A percentile compares a stretch with the other conserved stretches of the same genome.
These are phyloP conservation scores for Carpinus fangiana DNA, from an alignment of 306 rosid species.

Conservation along the genomic window DNA sequence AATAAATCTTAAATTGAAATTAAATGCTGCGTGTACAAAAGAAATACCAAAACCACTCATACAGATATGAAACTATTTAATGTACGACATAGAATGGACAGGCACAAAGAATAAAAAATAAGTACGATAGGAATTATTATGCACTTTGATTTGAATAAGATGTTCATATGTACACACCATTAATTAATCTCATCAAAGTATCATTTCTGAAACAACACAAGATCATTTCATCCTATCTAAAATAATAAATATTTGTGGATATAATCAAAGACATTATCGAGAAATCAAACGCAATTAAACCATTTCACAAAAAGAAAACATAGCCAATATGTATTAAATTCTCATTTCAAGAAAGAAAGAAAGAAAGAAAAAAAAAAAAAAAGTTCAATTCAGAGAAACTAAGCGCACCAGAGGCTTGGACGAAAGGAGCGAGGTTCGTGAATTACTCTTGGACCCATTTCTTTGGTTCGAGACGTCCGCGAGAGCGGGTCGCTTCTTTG, in stretches of 20 bases:
- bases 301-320: too few species aligned
- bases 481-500: slow-evolving; percentile 58
- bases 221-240: not conserved
- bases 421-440: slow-evolving; percentile 10
- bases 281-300: too few species aligned
- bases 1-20: not conserved
- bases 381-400: not conserved
- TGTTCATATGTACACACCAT: not conserved
- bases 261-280: not conserved
- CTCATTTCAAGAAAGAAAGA: not conserved
- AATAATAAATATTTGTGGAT: too few species aligned
- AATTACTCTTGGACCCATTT: slow-evolving; percentile 27
- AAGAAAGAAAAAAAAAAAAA: slow-evolving; percentile 1
- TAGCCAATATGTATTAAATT: not conserved
- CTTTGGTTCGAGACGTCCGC: slow-evolving; percentile 46
- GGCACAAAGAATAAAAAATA: not conserved
- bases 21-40: not conserved
- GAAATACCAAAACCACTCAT: not conserved
- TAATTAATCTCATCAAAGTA: not conserved
- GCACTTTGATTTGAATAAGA: not conserved
- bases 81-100: not conserved
- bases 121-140: not conserved
- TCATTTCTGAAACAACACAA: not conserved
- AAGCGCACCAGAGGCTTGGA: slow-evolving; percentile 47
- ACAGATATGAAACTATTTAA: not conserved